Base-by-base conservation (phyloP, 2,329 filamentous ascomycete species). In the Neofusicoccum kwambonambiense region DNA sequence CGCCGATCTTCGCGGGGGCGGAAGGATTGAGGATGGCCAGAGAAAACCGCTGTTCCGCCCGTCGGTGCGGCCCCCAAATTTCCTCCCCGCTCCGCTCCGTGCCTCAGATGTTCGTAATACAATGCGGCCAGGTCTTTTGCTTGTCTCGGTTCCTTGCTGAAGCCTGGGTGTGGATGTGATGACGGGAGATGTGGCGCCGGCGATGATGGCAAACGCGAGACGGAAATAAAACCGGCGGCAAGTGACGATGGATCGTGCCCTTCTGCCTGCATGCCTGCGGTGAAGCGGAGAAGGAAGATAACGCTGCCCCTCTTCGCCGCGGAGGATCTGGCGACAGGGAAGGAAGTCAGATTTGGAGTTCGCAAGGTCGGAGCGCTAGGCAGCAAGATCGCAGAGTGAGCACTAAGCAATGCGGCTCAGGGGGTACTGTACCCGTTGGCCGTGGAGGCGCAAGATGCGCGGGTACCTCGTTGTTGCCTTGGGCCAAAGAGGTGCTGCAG, bases 21-120 rank as follows among this genome's bases (percentile, higher is more conserved):
- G 31, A 51, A 12, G 6, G 4, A 31, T 31, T 7, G 27, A 31
- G 27, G 27, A 31, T 31, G 27, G 27, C 27, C 22, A 22, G 27
- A 31, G 27, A 31, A 7, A 31, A 31, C 6, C 6, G 27, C 27
- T 31, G 27, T 31, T 31, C 27, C 27, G 27, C 27, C 27, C 27
- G 27, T 31, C 27, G 27, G 5, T 31, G 27, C 27, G 5, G 27
- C 27, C 27, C 27, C 27, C 27, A 31, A 31, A 27, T 22, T n/a
- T 56, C 35, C 39, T 34, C 54, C 19, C 39, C 54, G 39, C 41
- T 58, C 54, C 54, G 54, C 54, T 58, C 54, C 41, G 51, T 13
- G 51, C 39, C 41, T 37, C 41, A 22, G 13, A 12, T 27, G 11
- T 1, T 39, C 19, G 3, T 8, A 22, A 27, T n/a, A 9, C 15